Conservation (phyloP, 1,284 basidiomycete genomes). For the Moniliophthora roreri region DNA sequence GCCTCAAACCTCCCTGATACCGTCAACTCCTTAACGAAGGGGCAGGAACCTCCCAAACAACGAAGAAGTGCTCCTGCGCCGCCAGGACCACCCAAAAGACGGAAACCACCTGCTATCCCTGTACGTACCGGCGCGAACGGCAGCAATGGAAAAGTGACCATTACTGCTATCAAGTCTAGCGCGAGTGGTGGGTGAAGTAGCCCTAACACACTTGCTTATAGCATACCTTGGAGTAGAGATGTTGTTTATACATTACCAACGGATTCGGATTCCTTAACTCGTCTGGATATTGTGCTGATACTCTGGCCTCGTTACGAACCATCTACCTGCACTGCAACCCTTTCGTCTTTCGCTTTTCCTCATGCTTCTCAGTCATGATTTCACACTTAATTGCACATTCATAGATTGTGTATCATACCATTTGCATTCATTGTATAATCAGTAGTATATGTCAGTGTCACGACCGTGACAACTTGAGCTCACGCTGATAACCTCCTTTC, state of each 20-base stretch:
- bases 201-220: neutral
- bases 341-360: too few relatives aligned
- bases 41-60: conserved; percentile 3
- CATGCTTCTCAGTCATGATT: too few relatives aligned
- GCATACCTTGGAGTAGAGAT: neutral
- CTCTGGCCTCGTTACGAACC: too few relatives aligned
- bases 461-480: too few relatives aligned
- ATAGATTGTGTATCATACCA: too few relatives aligned
- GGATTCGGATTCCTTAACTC: too few relatives aligned
- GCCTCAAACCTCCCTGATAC: conserved; percentile 4
- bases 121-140: conserved; percentile 7
- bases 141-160: neutral
- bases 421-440: too few relatives aligned
- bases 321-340: too few relatives aligned
- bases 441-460: too few relatives aligned
- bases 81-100: conserved; percentile 23
- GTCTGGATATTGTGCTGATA: too few relatives aligned
- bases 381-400: too few relatives aligned
- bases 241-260: neutral
- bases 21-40: neutral
- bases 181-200: neutral
- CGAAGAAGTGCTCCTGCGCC: conserved; percentile 20
- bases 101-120: conserved; percentile 32
- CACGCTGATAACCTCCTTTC: too few relatives aligned
- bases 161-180: conserved; percentile 2